A percentile compares a stretch with the other conserved stretches of the same genome.
Conservation (phyloP, 148 eudicot genomes). For the Camellia japonica region DNA sequence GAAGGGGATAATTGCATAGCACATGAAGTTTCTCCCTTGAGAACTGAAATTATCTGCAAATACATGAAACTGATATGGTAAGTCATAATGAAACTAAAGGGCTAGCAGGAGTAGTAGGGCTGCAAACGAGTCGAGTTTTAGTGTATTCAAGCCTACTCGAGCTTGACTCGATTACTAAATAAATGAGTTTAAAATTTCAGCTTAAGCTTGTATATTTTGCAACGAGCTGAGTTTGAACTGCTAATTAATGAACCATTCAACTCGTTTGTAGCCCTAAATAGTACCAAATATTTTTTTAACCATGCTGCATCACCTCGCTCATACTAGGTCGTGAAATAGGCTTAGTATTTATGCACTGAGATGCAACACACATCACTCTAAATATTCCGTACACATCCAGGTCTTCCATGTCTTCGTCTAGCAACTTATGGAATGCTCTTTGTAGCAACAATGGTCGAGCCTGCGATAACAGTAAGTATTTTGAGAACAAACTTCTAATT, state of each 20-base stretch:
- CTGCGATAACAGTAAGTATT: not conserved
- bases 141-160: too few species aligned
- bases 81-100: not conserved
- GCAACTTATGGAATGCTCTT: constrained; percentile 12
- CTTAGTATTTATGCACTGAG: constrained; percentile 14
- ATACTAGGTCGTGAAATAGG: constrained; percentile 12
- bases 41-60: constrained; percentile 16
- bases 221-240: too few species aligned
- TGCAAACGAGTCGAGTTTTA: too few species aligned
- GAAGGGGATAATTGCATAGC: constrained; percentile 7
- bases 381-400: constrained; percentile 12
- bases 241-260: too few species aligned
- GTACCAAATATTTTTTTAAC: too few species aligned
- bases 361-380: constrained; percentile 11
- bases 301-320: constrained; percentile 14
- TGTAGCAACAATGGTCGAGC: constrained; percentile 17
- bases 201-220: too few species aligned
- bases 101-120: not conserved
- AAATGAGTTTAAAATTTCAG: too few species aligned
- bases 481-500: not conserved
- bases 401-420: constrained; percentile 12
- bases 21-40: constrained; percentile 19
- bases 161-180: too few species aligned
- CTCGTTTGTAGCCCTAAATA: too few species aligned
- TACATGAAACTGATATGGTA: not conserved